Base-by-base conservation (phyloP, 352 stramenopile genomes). In the Phytopythium chamaehyphon region DNA sequence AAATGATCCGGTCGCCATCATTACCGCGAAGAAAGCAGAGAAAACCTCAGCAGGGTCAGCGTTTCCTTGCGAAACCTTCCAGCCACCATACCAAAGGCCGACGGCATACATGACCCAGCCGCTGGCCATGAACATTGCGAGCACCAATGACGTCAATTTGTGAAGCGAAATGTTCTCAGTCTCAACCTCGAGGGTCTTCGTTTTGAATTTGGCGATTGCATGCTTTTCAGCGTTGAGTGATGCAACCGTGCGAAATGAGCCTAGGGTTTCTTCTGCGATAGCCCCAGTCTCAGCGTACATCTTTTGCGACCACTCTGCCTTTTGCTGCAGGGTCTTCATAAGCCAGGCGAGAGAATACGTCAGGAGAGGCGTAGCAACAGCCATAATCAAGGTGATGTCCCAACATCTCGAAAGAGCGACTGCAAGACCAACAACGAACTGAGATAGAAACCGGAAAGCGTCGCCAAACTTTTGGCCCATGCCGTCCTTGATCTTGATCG, bases 51-150 rank as follows among this genome's bases (percentile, higher is more conserved):
- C 57, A 2, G 74, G 72, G 0, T 53, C 49, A 16, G 58, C 49
- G 15, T 75, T 66, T 45, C 57, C 40, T 18, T 74, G 39, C 2
- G 66, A 60, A 15, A 79, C 74, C 21, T 67, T 59, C 31, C 52
- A 64, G 38, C 72, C 69, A n/a, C 74, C 74, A 55, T 86, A 83
- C 71, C 74, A 86, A 15, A 81, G 61, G 4, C 68, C 71, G 15
- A 62, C 46, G 0, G 61, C 54, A 51, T 80, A 81, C 63, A 74
- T 81, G 46, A 75, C 11, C 59, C 61, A 84, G 16, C 76, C 65
- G 47, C 57, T 73, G 28, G 48, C 57, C 9, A 74, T 49, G 54
- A 81, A 74, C 18, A 76, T 40, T 4, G 57, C 68, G 7, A 74
- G 48, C 2, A 67, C 33, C n/a, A 50, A 26, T 2, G 62, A 37